These are phyloP conservation scores for Fragaria nilgerrensis DNA, from an alignment of 306 rosid genomes.

Conservation along the genomic window DNA sequence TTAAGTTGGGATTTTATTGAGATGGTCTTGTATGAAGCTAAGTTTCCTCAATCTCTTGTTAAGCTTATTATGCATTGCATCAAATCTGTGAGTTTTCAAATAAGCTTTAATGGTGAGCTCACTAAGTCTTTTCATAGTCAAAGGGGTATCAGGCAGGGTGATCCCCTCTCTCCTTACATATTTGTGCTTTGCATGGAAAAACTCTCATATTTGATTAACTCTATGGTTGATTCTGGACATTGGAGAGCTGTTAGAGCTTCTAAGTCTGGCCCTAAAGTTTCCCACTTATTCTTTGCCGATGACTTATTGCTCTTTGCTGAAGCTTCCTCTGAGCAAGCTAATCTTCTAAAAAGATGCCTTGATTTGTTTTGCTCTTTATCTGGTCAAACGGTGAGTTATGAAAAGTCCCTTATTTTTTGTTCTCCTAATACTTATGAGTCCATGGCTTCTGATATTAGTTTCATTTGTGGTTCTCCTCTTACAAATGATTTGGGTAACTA, in stretches of 20 bases:
- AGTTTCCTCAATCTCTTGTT: too few species aligned
- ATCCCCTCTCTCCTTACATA: not conserved
- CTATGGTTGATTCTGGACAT: rapidly evolving
- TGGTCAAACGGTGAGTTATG: not conserved
- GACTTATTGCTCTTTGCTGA: not conserved
- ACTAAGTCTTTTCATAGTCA: not conserved
- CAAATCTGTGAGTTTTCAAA: not conserved
- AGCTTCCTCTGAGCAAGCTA: not conserved
- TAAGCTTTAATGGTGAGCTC: not conserved
- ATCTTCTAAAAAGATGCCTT: not conserved
- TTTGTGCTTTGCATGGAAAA: not conserved
- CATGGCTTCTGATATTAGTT: not conserved
- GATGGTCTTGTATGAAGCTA: too few species aligned
- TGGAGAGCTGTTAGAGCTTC: not conserved
- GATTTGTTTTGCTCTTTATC: not conserved
- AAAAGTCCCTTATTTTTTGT: not conserved
- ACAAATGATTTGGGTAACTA: not conserved
- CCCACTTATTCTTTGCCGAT: not conserved
- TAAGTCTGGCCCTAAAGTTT: not conserved
- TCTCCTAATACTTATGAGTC: not conserved
- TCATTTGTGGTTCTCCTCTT: not conserved
- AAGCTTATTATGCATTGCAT: too few species aligned
- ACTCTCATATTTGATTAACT: not conserved
- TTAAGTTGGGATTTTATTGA: not conserved
- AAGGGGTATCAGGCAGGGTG: not conserved